These are phyloP conservation scores for Retiboletus flavoniger DNA, from an alignment of 1,284 basidiomycete species.

Conservation along the genomic window DNA sequence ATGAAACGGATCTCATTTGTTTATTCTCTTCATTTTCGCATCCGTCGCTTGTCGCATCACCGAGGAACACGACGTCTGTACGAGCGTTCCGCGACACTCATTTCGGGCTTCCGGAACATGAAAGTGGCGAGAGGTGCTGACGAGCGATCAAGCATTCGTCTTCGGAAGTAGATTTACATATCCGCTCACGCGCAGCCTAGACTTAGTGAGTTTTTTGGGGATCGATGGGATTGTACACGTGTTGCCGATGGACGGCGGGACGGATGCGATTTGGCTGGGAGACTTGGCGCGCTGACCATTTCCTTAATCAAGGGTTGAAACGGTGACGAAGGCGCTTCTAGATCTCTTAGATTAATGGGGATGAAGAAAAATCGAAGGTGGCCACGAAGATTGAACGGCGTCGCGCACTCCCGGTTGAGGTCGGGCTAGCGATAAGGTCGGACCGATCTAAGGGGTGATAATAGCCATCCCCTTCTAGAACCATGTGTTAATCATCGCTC, in stretches of 20 bases:
- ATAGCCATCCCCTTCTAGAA: conserved; percentile 11
- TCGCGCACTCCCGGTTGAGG: conserved; percentile 5
- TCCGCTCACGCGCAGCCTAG: conserved; percentile 7
- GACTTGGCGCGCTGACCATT: background rate
- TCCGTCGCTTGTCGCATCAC: conserved; percentile 12
- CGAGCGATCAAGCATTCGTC: conserved; percentile 8
- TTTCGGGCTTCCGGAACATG: conserved; percentile 14
- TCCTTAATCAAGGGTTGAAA: conserved; percentile 14
- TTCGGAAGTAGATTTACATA: conserved; percentile 8
- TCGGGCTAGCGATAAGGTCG: conserved; percentile 20
- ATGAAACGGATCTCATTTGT: background rate
- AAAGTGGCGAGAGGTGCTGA: background rate
- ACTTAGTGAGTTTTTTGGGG: background rate
- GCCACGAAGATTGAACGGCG: conserved; percentile 22
- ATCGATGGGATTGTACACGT: conserved; percentile 13
- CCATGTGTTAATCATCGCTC: conserved; percentile 16
- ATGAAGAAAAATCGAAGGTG: conserved; percentile 2
- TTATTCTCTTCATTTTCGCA: conserved; percentile 9
- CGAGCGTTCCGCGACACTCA: conserved; percentile 30
- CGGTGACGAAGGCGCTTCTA: background rate
- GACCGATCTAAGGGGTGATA: conserved; percentile 17
- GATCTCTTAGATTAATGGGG: conserved; percentile 11
- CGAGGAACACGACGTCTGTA: conserved; percentile 8
- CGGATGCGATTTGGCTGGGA: background rate
- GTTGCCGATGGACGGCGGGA: conserved; percentile 5